A percentile compares a stretch with the other conserved stretches of the same genome.
These are phyloP conservation scores for Dryas alaskensis DNA, from an alignment of 306 rosid genomes.

Conservation along the genomic window DNA sequence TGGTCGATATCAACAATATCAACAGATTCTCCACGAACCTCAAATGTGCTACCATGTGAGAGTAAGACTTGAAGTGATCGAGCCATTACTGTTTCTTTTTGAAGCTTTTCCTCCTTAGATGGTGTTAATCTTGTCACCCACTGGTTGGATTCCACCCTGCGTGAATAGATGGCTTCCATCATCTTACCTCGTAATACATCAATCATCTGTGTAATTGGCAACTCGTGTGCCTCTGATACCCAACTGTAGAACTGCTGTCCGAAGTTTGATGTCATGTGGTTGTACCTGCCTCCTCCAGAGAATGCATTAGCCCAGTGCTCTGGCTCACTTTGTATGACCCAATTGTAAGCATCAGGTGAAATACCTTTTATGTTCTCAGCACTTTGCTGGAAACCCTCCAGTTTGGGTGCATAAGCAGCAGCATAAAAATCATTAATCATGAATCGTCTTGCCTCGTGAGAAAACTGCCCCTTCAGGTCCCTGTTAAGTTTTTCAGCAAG, in stretches of 20 bases:
- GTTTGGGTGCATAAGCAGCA: slow-evolving; percentile 77
- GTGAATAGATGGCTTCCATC: slow-evolving; percentile 73
- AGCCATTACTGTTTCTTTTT: slow-evolving; percentile 54
- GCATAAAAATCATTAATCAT: slow-evolving; percentile 82
- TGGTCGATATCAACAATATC: slow-evolving; percentile 72
- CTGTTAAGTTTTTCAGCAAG: slow-evolving; percentile 83
- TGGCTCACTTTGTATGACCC: slow-evolving; percentile 85
- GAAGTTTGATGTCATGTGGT: slow-evolving; percentile 66
- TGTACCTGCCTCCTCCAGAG: slow-evolving; percentile 77
- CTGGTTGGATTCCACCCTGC: slow-evolving; percentile 60
- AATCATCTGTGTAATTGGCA: slow-evolving; percentile 95
- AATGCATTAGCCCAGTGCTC: slow-evolving; percentile 91
- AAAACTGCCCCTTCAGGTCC: slow-evolving; percentile 92
- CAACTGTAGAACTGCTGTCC: slow-evolving; percentile 87
- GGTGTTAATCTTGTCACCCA: slow-evolving; percentile 86
- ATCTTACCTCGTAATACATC: slow-evolving; percentile 77
- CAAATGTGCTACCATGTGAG: slow-evolving; percentile 55
- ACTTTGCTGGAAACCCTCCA: slow-evolving; percentile 62
- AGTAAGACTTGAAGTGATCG: slow-evolving; percentile 61
- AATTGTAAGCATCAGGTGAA: slow-evolving; percentile 83
- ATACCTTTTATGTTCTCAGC: slow-evolving; percentile 76
- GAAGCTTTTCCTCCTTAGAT: slow-evolving; percentile 67
- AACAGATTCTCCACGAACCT: slow-evolving; percentile 82
- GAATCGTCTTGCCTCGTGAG: slow-evolving; percentile 97
- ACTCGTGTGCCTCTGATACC: slow-evolving; percentile 89